These are phyloP conservation scores for Lactarius sp. DNA, from an alignment of 768 basidiomycete species.

Conservation along the genomic window DNA sequence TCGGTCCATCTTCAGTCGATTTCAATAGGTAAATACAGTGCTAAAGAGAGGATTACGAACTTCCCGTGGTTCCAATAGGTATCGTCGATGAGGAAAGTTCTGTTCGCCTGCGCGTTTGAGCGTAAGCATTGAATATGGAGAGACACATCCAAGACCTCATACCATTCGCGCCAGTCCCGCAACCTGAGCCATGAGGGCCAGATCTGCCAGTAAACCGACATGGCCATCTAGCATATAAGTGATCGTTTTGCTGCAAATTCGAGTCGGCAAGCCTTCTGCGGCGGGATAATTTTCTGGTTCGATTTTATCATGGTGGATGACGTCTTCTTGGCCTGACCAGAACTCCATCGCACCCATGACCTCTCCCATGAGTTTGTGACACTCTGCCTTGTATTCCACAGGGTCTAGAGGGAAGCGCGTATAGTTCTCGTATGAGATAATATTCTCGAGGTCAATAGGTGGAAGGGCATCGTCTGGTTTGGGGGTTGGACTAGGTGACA, in stretches of 20 bases:
- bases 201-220: slow-evolving; percentile 59
- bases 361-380: slow-evolving; percentile 44
- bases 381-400: slow-evolving; percentile 52
- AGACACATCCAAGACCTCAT: slow-evolving; percentile 20
- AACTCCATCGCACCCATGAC: slow-evolving; percentile 48
- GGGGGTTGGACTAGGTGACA: slow-evolving; percentile 23
- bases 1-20: slow-evolving; percentile 51
- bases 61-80: slow-evolving; percentile 70
- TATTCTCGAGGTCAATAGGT: slow-evolving; percentile 18
- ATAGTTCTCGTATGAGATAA: slow-evolving; percentile 54
- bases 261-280: slow-evolving; percentile 27
- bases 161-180: slow-evolving; percentile 66
- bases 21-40: slow-evolving; percentile 1
- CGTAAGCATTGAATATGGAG: not conserved
- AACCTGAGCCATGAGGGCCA: slow-evolving; percentile 62
- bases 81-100: slow-evolving; percentile 67
- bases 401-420: slow-evolving; percentile 55
- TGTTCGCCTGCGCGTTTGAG: slow-evolving; percentile 41
- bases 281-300: slow-evolving; percentile 25
- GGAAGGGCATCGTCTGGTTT: slow-evolving; percentile 27
- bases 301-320: slow-evolving; percentile 31
- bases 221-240: slow-evolving; percentile 68
- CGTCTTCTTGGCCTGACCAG: slow-evolving; percentile 43
- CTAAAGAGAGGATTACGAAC: slow-evolving; percentile 35
- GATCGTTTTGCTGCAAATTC: slow-evolving; percentile 54